Evolutionary conservation across 768 basidiomycete species (phyloP).

Genomic region (Pulveroboletus sp.): DNA sequence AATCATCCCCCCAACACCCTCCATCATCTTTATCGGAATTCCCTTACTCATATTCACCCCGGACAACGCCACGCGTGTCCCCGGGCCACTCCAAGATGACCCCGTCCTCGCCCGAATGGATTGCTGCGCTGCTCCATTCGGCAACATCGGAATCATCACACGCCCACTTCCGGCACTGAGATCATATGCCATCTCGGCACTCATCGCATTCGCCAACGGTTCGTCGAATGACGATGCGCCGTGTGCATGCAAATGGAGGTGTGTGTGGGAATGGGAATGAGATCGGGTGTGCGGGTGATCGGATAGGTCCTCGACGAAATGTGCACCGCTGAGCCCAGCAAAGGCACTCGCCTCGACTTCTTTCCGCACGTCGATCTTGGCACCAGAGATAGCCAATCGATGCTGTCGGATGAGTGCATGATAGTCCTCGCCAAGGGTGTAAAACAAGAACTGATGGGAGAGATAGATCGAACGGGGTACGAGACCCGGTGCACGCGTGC

Average conservation of each 20-base stretch:
- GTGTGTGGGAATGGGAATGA: conserved; percentile 1
- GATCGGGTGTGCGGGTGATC: conserved; percentile 4
- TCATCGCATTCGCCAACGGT: conserved; percentile 70
- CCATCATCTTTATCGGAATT: conserved; percentile 56
- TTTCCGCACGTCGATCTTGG: conserved; percentile 64
- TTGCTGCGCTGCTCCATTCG: conserved; percentile 52
- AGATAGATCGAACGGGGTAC: conserved; percentile 78
- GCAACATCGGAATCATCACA: conserved; percentile 63
- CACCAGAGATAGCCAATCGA: conserved; percentile 51
- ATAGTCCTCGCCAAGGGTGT: conserved; percentile 70
- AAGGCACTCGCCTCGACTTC: conserved; percentile 66
- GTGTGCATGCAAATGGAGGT: conserved; percentile 39
- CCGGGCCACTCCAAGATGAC: conserved; percentile 13
- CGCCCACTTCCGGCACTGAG: conserved; percentile 34
- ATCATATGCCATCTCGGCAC: conserved; percentile 53
- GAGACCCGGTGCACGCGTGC: conserved; percentile 50
- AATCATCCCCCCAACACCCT: conserved; percentile 52
- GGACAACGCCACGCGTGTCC: conserved; percentile 14
- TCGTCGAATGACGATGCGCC: conserved; percentile 58
- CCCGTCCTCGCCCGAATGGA: not conserved
- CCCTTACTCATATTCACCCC: conserved; percentile 18
- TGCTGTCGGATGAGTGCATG: conserved; percentile 68
- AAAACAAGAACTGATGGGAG: conserved; percentile 81
- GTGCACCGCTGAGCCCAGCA: conserved; percentile 22
- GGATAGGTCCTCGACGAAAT: conserved; percentile 21